Percentiles rank a stretch among this genome's conserved stretches.
phyloP scores from a whole-genome alignment of 257 asterid genomes.

The Capsicum baccatum region DNA sequence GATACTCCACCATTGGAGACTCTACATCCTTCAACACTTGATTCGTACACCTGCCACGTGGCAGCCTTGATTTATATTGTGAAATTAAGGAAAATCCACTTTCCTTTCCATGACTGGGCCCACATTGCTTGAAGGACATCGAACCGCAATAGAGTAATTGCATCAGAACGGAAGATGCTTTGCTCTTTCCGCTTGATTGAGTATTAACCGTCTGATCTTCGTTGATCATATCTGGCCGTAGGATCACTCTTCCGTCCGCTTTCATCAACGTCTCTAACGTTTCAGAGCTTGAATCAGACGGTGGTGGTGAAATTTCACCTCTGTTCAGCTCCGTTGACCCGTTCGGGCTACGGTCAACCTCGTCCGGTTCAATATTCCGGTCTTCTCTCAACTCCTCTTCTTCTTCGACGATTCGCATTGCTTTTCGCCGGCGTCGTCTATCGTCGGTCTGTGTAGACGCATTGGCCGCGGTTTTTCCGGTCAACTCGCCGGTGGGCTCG shows the following conservation, averaged over 20 bases:
- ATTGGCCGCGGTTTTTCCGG: conserved; percentile 50
- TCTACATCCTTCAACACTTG: conserved; percentile 46
- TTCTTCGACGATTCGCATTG: conserved; percentile 42
- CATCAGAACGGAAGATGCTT: conserved; percentile 69
- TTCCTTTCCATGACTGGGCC: conserved; percentile 57
- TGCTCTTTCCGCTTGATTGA: conserved; percentile 41
- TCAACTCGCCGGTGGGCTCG: conserved; percentile 42
- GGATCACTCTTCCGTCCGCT: conserved; percentile 46
- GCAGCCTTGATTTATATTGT: conserved; percentile 60
- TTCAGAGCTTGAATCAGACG: conserved; percentile 77
- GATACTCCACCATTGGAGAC: conserved; percentile 35
- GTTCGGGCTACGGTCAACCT: conserved; percentile 38
- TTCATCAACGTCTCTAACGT: conserved; percentile 64
- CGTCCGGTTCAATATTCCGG: conserved; percentile 13
- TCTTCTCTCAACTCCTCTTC: conserved; percentile 39
- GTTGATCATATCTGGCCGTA: conserved; percentile 37
- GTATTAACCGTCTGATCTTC: conserved; percentile 32
- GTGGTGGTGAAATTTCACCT: conserved; percentile 72
- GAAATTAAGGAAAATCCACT: conserved; percentile 50
- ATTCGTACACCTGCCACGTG: conserved; percentile 55
- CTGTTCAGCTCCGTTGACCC: conserved; percentile 37
- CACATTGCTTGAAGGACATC: conserved; percentile 71
- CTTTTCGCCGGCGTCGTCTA: conserved; percentile 55
- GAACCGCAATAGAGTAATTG: conserved; percentile 82
- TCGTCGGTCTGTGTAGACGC: conserved; percentile 86